phyloP scores from a whole-genome alignment of 352 stramenopile species.

The Phytophthora cactorum region DNA sequence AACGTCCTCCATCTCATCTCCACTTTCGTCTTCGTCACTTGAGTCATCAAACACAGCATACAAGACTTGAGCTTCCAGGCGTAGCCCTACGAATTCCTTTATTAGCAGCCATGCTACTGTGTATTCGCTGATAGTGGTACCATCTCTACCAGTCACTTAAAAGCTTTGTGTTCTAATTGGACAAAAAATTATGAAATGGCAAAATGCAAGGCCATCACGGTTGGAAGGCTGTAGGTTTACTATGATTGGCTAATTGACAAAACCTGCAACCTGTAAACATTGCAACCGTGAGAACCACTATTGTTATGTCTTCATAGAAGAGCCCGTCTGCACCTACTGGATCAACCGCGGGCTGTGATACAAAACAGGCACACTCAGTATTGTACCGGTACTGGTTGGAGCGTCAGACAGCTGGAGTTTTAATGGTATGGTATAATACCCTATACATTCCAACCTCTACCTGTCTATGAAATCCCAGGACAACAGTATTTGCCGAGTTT shows the following conservation, averaged over 20 bases:
- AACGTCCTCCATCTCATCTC: background rate
- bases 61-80: background rate
- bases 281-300: background rate
- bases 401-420: no score
- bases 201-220: background rate
- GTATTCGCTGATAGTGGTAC: background rate
- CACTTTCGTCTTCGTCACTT: background rate
- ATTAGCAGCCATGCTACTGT: background rate
- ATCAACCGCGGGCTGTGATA: background rate
- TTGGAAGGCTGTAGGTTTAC: background rate
- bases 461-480: no score
- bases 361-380: no score
- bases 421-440: no score
- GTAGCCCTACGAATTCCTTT: background rate
- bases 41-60: background rate
- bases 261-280: background rate
- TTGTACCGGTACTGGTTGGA: no score
- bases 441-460: no score
- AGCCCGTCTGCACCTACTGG: no score
- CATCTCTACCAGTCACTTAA: background rate
- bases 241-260: background rate
- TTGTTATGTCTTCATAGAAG: background rate
- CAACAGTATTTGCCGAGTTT: no score
- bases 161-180: background rate
- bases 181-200: background rate